Evolutionary conservation across 2,329 filamentous ascomycete genomes (phyloP).

Genomic region (Annulohypoxylon truncatum): DNA sequence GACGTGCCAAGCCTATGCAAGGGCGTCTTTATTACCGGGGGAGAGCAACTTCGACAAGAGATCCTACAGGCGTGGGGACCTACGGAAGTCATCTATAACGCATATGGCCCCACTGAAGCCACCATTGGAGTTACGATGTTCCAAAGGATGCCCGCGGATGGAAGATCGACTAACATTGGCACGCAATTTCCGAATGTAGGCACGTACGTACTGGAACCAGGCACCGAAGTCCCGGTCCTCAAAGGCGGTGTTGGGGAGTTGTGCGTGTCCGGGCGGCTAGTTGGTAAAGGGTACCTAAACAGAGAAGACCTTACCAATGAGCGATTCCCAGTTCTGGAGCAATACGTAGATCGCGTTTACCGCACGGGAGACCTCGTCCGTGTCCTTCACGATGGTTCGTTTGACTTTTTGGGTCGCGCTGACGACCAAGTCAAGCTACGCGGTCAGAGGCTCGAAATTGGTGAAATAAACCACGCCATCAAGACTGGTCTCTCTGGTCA

Average conservation of each 20-base stretch:
- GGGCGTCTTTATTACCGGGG: conserved; percentile 93
- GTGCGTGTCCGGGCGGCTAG: conserved; percentile 86
- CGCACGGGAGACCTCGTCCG: conserved; percentile 90
- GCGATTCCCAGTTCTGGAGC: conserved; percentile 74
- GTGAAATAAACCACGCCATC: conserved; percentile 90
- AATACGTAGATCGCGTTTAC: conserved; percentile 75
- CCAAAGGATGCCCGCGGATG: conserved; percentile 79
- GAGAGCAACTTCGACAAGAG: conserved; percentile 88
- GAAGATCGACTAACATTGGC: conserved; percentile 89
- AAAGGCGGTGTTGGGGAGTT: conserved; percentile 86
- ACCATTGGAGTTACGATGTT: conserved; percentile 95
- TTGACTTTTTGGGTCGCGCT: conserved; percentile 87
- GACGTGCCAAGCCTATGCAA: conserved; percentile 82
- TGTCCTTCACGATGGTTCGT: conserved; percentile 81
- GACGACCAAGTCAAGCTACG: conserved; percentile 94
- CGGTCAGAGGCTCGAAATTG: conserved; percentile 88
- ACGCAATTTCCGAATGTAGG: conserved; percentile 89
- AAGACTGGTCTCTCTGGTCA: conserved; percentile 63
- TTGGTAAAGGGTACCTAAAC: conserved; percentile 90
- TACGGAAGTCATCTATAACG: conserved; percentile 86
- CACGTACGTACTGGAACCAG: conserved; percentile 78
- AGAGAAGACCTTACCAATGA: conserved; percentile 80
- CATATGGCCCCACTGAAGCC: conserved; percentile 90
- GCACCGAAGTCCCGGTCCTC: conserved; percentile 76
- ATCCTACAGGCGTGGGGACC: conserved; percentile 89